Conservation (phyloP, 2,329 filamentous ascomycete species). For the Graphiopsis chlorocephala region DNA sequence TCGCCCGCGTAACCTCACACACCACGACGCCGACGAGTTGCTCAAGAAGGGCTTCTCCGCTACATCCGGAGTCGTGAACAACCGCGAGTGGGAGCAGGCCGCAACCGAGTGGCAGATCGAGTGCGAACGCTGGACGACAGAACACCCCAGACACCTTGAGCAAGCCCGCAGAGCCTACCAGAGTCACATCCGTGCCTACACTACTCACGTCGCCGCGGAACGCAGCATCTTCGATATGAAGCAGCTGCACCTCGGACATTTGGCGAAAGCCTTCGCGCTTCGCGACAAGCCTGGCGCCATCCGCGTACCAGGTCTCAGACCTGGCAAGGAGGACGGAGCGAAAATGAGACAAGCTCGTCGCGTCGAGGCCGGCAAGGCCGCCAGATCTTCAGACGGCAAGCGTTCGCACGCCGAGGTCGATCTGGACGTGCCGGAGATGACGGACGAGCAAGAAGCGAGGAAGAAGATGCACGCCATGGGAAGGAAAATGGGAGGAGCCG, state of each 20-base stretch:
- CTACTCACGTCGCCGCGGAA: conserved; percentile 86
- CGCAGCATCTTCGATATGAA: conserved; percentile 87
- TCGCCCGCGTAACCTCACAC: conserved; percentile 54
- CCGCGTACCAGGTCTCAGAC: conserved; percentile 50
- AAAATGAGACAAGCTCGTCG: conserved; percentile 46
- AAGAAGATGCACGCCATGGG: conserved; percentile 54
- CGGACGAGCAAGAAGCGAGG: conserved; percentile 46
- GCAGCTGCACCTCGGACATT: conserved; percentile 83
- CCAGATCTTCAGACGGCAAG: conserved; percentile 27
- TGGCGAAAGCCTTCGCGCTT: conserved; percentile 89
- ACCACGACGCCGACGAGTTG: conserved; percentile 63
- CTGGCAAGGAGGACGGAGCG: conserved; percentile 45
- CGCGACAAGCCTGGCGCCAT: conserved; percentile 86
- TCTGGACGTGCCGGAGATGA: conserved; percentile 25
- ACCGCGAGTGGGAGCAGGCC: conserved; percentile 59
- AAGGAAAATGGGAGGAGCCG: conserved; percentile 51
- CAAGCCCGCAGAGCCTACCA: conserved; percentile 83
- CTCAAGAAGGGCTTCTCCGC: conserved; percentile 61
- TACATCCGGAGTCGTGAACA: conserved; percentile 35
- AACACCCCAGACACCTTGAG: conserved; percentile 68
- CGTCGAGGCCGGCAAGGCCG: conserved; percentile 32
- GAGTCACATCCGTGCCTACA: conserved; percentile 89
- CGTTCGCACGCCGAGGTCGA: conserved; percentile 31
- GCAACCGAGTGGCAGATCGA: conserved; percentile 68
- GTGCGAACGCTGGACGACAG: conserved; percentile 63